A percentile compares a stretch with the other conserved stretches of the same genome.
phyloP scores from a whole-genome alignment of 1,284 basidiomycete genomes.

The Trichosporon coremiiforme region DNA sequence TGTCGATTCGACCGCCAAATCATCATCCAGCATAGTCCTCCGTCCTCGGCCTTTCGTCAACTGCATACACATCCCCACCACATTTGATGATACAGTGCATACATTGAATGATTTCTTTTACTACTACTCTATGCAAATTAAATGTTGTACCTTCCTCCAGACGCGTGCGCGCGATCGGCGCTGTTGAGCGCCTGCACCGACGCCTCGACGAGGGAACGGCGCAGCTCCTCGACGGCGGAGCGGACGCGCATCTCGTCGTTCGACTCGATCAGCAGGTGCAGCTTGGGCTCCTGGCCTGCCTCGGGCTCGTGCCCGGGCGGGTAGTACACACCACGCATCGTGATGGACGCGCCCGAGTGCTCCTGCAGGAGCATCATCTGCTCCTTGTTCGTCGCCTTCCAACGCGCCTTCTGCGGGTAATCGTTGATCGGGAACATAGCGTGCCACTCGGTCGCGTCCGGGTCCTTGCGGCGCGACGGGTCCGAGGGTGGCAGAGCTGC shows the following conservation, averaged over 20 bases:
- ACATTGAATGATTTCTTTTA: slow-evolving; percentile 2
- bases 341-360: slow-evolving; percentile 94
- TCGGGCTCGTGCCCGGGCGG: slow-evolving; percentile 91
- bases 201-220: slow-evolving; percentile 87
- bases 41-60: too few relatives aligned
- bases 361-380: slow-evolving; percentile 99
- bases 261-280: slow-evolving; percentile 95
- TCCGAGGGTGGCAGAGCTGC: slow-evolving; percentile 49
- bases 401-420: slow-evolving; percentile 96
- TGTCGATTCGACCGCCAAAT: not conserved
- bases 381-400: slow-evolving; percentile 99
- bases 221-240: slow-evolving; percentile 95
- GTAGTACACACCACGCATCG: slow-evolving; percentile 88
- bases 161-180: slow-evolving; percentile 34
- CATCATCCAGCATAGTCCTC: too few relatives aligned
- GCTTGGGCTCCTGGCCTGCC: slow-evolving; percentile 87
- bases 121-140: slow-evolving; percentile 21
- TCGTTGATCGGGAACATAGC: slow-evolving; percentile 98
- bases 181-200: slow-evolving; percentile 51
- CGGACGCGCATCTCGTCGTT: slow-evolving; percentile 71
- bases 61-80: too few relatives aligned
- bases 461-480: slow-evolving; percentile 68
- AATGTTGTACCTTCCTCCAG: slow-evolving; percentile 39
- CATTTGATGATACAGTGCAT: slow-evolving; percentile 14
- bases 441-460: slow-evolving; percentile 98